Conservation (phyloP, 441 rosid species). For the Rhodomyrtus psidioides region DNA sequence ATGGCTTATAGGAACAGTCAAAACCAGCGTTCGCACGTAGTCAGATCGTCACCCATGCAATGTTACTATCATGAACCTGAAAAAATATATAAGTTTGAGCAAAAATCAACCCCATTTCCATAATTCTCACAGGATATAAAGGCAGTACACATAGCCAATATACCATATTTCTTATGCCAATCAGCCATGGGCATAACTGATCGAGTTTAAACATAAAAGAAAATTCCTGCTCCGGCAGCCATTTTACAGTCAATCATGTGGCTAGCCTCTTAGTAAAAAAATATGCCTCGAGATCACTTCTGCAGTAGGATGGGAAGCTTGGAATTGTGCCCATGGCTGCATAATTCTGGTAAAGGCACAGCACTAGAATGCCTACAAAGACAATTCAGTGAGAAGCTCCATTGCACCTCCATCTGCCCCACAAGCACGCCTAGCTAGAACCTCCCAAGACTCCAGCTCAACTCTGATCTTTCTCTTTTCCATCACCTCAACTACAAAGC, state of each 20-base stretch:
- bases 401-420: background rate
- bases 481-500: constrained; percentile 71
- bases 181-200: background rate
- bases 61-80: background rate
- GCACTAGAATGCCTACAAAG: background rate
- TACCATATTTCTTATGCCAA: background rate
- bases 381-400: background rate
- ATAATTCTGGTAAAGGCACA: background rate
- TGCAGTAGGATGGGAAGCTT: background rate
- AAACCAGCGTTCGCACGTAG: background rate
- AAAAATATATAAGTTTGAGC: background rate
- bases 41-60: background rate
- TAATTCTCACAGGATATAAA: background rate
- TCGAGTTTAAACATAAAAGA: background rate
- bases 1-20: background rate
- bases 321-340: background rate
- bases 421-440: constrained; percentile 32
- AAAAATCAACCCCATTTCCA: background rate
- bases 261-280: background rate
- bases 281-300: background rate
- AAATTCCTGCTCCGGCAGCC: background rate
- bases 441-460: constrained; percentile 46
- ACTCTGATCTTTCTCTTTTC: constrained; percentile 47
- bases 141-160: background rate
- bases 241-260: background rate